Conservation (phyloP, 305 asterid species). For the Fraxinus baroniana region DNA sequence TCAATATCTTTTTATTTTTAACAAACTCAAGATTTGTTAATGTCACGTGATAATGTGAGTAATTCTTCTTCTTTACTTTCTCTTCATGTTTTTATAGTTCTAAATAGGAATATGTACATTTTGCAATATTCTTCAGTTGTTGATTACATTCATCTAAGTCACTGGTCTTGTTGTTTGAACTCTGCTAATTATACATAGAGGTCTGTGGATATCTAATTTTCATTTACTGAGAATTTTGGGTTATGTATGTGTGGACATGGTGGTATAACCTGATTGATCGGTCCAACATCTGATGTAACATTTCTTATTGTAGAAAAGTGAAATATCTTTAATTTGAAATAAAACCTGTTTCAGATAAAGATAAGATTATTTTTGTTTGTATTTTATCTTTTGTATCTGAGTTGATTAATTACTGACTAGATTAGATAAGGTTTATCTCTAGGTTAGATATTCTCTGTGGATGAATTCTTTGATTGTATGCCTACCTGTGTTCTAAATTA, state of each 20-base stretch:
- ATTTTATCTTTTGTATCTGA: background rate
- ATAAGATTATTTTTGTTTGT: background rate
- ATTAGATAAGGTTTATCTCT: background rate
- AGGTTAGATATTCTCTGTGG: background rate
- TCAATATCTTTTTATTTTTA: background rate
- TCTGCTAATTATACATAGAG: background rate
- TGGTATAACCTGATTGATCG: constrained; percentile 6
- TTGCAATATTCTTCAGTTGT: background rate
- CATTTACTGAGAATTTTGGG: background rate
- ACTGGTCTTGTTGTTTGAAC: background rate
- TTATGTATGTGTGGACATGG: constrained; percentile 15
- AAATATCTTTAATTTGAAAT: background rate
- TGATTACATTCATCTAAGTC: background rate
- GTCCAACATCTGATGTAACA: constrained; percentile 7
- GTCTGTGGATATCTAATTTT: background rate
- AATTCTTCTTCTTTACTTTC: background rate
- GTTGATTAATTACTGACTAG: background rate
- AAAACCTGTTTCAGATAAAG: background rate
- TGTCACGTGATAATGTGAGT: background rate
- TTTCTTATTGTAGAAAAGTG: constrained; percentile 12
- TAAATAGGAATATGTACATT: background rate
- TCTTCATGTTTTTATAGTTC: background rate
- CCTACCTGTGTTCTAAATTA: background rate
- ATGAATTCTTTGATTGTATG: background rate
- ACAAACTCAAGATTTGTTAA: background rate